A percentile compares a stretch with the other conserved stretches of the same genome.
Conservation (phyloP, 1,139 yeast genomes). For the Suhomyces yuchorum region DNA sequence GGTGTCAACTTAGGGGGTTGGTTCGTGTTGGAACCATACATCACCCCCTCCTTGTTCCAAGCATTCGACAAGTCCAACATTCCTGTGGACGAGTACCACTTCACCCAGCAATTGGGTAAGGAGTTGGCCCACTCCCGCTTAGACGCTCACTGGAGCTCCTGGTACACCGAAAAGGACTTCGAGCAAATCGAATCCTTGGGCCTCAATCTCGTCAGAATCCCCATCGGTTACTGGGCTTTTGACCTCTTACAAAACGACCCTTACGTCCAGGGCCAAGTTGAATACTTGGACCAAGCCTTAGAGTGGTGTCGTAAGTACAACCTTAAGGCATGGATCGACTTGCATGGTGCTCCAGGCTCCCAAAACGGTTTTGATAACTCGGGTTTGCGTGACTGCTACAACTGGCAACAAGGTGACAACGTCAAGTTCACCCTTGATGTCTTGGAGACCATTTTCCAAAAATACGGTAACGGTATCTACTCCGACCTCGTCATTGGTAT, state of each 20-base stretch:
- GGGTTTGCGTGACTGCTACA: conserved; percentile 69
- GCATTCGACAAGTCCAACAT: conserved; percentile 52
- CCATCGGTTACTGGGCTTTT: conserved; percentile 97
- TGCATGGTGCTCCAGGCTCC: conserved; percentile 97
- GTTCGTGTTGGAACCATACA: conserved; percentile 83
- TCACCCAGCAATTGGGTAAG: conserved; percentile 62
- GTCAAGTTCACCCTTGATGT: conserved; percentile 55
- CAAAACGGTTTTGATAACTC: conserved; percentile 97
- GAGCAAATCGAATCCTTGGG: conserved; percentile 62
- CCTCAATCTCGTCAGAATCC: conserved; percentile 83
- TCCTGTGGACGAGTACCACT: conserved; percentile 88
- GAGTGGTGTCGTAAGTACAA: conserved; percentile 68
- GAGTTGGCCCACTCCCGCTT: conserved; percentile 55
- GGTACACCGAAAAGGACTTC: conserved; percentile 78
- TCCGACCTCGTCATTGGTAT: conserved; percentile 79
- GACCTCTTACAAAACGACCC: conserved; percentile 67
- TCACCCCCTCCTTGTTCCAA: conserved; percentile 79
- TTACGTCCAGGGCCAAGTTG: conserved; percentile 81
- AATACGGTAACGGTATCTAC: conserved; percentile 68
- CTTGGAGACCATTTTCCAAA: conserved; percentile 46
- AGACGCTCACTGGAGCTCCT: conserved; percentile 74
- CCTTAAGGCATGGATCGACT: conserved; percentile 84
- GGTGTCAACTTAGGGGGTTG: conserved; percentile 95
- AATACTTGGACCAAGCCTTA: conserved; percentile 72
- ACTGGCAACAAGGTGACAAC: conserved; percentile 60